phyloP scores from a whole-genome alignment of 768 basidiomycete species.

The Amanita fuliginea region DNA sequence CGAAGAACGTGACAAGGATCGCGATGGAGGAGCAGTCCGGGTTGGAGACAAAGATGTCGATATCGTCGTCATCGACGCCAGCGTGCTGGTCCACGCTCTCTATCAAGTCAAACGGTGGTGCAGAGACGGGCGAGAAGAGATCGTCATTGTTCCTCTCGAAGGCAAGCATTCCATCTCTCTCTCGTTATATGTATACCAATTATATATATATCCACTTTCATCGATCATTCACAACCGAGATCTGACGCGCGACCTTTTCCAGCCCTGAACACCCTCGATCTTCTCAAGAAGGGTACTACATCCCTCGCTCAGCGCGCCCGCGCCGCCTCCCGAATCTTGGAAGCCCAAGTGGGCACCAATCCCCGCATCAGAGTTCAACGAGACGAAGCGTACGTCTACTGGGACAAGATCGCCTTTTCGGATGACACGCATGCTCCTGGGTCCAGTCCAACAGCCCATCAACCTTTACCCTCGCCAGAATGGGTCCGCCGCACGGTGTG shows the following conservation, averaged over 20 bases:
- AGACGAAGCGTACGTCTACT: slow-evolving; percentile 73
- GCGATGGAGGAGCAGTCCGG: slow-evolving; percentile 7
- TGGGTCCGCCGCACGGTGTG: slow-evolving; percentile 82
- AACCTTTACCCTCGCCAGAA: slow-evolving; percentile 44
- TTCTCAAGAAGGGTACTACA: slow-evolving; percentile 84
- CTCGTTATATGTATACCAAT: neutral
- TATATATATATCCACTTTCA: neutral
- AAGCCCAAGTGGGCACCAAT: slow-evolving; percentile 78
- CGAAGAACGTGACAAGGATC: slow-evolving; percentile 12
- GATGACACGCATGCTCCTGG: slow-evolving; percentile 18
- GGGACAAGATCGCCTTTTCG: slow-evolving; percentile 60
- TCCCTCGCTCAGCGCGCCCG: slow-evolving; percentile 75
- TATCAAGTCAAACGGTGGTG: slow-evolving; percentile 79
- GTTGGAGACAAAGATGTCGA: slow-evolving; percentile 48
- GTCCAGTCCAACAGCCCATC: no score
- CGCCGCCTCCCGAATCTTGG: slow-evolving; percentile 78
- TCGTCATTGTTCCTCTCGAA: slow-evolving; percentile 81
- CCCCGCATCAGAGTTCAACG: slow-evolving; percentile 72
- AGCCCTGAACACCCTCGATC: slow-evolving; percentile 87
- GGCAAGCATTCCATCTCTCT: slow-evolving; percentile 33
- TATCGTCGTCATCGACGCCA: slow-evolving; percentile 70
- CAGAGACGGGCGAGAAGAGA: slow-evolving; percentile 62
- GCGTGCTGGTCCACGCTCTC: slow-evolving; percentile 69
- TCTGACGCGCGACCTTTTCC: slow-evolving; percentile 14
- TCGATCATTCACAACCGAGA: neutral